Conservation (phyloP, 345 rosid species). For the Pugionium dolabratum region DNA sequence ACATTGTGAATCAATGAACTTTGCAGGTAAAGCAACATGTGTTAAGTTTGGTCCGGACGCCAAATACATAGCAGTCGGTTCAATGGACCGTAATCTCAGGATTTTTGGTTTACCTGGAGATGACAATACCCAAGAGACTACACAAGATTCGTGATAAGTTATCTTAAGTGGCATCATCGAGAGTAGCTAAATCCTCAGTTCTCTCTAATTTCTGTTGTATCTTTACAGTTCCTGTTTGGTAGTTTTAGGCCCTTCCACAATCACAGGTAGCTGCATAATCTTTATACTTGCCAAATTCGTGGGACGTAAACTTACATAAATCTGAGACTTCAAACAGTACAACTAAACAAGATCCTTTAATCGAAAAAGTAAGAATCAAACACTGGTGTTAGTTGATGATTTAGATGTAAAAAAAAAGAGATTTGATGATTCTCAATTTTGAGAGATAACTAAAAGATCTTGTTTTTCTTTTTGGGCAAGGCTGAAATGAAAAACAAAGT, state of each 20-base stretch:
- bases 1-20: conserved; percentile 9
- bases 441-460: too few relatives aligned
- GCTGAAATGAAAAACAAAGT: not conserved
- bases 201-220: conserved; percentile 29
- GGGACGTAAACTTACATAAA: too few relatives aligned
- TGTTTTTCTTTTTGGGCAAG: too few relatives aligned
- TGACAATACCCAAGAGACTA: conserved; percentile 37
- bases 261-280: not conserved
- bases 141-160: conserved; percentile 47
- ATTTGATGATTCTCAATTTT: too few relatives aligned
- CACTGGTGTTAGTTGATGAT: too few relatives aligned
- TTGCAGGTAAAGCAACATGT: conserved; percentile 70
- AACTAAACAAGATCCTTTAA: too few relatives aligned
- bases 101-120: conserved; percentile 73
- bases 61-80: conserved; percentile 80
- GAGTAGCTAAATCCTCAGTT: conserved; percentile 26
- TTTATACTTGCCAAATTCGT: too few relatives aligned
- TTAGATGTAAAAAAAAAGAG: too few relatives aligned
- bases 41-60: conserved; percentile 80
- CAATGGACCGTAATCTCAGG: conserved; percentile 96
- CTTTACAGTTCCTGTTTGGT: conserved; percentile 10
- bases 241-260: not conserved
- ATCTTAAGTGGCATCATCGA: conserved; percentile 7
- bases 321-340: too few relatives aligned
- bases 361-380: too few relatives aligned